Conservation (phyloP, 129 eudicot species). For the Helichrysum umbraculigerum region DNA sequence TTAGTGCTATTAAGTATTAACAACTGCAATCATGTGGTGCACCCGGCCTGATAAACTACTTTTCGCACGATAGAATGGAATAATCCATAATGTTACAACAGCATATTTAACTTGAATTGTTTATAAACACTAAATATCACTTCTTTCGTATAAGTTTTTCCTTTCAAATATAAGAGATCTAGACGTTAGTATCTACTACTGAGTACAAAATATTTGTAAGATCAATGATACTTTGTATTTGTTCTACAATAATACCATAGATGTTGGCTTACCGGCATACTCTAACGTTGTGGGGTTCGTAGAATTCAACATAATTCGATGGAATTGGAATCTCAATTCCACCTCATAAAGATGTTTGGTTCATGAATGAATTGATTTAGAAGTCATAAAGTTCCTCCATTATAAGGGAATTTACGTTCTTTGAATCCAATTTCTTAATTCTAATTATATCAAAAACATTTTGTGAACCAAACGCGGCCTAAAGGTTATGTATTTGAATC, state of each 20-base stretch:
- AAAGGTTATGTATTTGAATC: background rate
- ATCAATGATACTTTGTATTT: background rate
- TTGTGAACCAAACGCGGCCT: background rate
- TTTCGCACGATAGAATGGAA: slow-evolving; percentile 22
- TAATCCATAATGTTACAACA: background rate
- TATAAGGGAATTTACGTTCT: too few relatives aligned
- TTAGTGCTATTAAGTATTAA: slow-evolving; percentile 6
- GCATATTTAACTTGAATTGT: background rate
- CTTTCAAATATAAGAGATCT: too few relatives aligned
- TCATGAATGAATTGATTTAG: too few relatives aligned
- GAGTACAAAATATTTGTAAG: background rate
- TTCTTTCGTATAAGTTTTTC: background rate
- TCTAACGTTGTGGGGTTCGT: too few relatives aligned
- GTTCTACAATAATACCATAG: background rate
- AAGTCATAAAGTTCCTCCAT: too few relatives aligned
- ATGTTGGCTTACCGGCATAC: background rate
- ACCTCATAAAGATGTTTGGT: too few relatives aligned
- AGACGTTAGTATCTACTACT: background rate
- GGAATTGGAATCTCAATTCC: too few relatives aligned
- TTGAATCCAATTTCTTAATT: too few relatives aligned
- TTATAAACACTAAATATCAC: too few relatives aligned
- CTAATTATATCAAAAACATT: too few relatives aligned
- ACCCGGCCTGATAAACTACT: slow-evolving; percentile 3
- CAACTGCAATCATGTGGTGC: slow-evolving; percentile 12
- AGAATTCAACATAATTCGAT: too few relatives aligned